Evolutionary conservation across 2,329 filamentous ascomycete species (phyloP), one percentile per base, ranked within the genome.

Genomic region (Apiospora pterosperma): DNA sequence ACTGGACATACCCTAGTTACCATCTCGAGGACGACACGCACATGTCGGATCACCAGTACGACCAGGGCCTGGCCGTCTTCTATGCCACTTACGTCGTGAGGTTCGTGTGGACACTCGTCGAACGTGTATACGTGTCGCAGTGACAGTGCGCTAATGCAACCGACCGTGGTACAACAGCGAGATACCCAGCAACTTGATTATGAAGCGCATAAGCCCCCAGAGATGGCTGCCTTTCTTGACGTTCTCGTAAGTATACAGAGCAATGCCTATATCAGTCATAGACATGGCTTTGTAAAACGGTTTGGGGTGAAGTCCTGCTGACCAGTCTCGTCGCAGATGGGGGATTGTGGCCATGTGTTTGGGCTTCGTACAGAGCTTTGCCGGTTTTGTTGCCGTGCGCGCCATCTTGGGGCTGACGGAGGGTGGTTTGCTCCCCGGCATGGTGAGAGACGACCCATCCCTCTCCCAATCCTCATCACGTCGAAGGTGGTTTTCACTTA

Each of bases 351-450:
- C 85, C 12, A 83, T 85, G 80, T 85, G 82, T 62, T 77, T 86
- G 11, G 84, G 84, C 14, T 86, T 87, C 62, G 81, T 87, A 6
- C 76, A 76, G 21, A 80, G 75, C 69, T 85, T 82, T 67, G 80
- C 80, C 8, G 82, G 84, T n/a, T 90, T 91, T 63, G 80, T 87
- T 3, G 84, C 82, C 8, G 85, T 89, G 16, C 82, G 88, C 21
- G 86, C 86, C 8, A 72, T 91, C 36, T 78, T 91, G 5, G 89
- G 89, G 10, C 69, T 88, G 4, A 84, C 85, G 0, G 89, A 91
- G 74, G 88, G 87, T 42, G 89, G 88, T 0, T 75, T 91, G 39
- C 76, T 91, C 2, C 89, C 89, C 0, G 89, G 88, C 59, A 90
- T 91, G 77, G 84, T 86, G 70, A 48, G 34, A 36, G 21, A 55